Evolutionary conservation across 2,329 filamentous ascomycete species (phyloP).

Genomic region (Colletotrichum sp.): DNA sequence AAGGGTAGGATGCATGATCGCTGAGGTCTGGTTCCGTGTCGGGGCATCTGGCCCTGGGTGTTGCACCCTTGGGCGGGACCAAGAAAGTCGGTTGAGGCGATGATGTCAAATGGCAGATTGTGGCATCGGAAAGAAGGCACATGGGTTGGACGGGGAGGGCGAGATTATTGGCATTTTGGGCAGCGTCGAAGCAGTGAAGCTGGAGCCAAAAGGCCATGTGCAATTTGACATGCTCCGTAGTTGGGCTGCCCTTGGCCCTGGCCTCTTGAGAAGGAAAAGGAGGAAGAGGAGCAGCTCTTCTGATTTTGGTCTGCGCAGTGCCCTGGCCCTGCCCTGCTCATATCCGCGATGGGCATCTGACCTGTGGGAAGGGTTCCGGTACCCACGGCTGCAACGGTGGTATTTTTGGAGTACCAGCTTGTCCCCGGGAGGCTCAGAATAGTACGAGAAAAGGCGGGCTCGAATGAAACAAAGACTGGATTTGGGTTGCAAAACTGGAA

Average conservation of each 20-base stretch:
- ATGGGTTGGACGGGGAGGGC: not conserved
- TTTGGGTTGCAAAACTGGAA: not conserved
- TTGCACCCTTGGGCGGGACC: not conserved
- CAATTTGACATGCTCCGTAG: not conserved
- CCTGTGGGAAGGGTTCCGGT: not conserved
- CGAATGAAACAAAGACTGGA: not conserved
- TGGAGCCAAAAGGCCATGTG: not conserved
- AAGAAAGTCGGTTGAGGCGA: not conserved
- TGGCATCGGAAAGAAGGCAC: not conserved
- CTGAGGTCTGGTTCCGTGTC: not conserved
- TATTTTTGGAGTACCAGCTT: not conserved
- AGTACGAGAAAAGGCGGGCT: conserved; percentile 5
- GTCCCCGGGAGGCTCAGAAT: not conserved
- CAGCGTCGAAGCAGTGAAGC: not conserved
- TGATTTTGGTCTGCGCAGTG: not conserved
- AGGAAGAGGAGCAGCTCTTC: not conserved
- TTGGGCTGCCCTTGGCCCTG: not conserved
- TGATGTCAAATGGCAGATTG: conserved; percentile 15
- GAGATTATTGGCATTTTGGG: conserved; percentile 1
- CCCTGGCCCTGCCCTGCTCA: not conserved
- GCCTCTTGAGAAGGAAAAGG: not conserved
- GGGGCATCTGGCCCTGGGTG: not conserved
- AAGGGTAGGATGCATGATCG: conserved; percentile 3
- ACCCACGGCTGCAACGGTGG: not conserved
- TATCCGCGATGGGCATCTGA: not conserved